Evolutionary conservation across 2,329 filamentous ascomycete genomes (phyloP).

Genomic region (Cladophialophora immunda): DNA sequence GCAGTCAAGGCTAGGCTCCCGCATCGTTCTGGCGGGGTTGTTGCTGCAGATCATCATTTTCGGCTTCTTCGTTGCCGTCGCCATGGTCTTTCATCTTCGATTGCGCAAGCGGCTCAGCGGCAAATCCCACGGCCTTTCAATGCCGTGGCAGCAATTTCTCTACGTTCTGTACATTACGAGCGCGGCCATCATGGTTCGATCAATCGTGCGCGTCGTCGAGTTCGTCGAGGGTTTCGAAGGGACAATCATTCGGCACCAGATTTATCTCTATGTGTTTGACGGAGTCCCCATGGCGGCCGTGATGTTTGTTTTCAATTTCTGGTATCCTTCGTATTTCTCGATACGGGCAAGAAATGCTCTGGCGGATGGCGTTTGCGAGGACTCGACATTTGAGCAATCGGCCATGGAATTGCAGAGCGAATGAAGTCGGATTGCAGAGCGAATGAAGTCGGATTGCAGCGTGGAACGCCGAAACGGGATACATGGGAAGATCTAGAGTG

Average conservation of each 20-base stretch:
- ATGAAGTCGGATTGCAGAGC: no score
- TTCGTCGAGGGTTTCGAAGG: slow-evolving; percentile 44
- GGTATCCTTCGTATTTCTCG: slow-evolving; percentile 22
- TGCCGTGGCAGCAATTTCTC: slow-evolving; percentile 50
- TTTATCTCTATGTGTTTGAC: slow-evolving; percentile 46
- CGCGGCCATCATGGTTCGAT: slow-evolving; percentile 44
- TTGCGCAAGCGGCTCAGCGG: slow-evolving; percentile 46
- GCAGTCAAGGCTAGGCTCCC: slow-evolving; percentile 22
- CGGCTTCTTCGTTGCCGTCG: slow-evolving; percentile 61
- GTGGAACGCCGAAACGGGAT: no score
- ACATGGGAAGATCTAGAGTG: no score
- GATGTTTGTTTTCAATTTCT: slow-evolving; percentile 10
- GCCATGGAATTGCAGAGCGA: not conserved
- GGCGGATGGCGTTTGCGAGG: not conserved
- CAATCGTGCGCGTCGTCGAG: slow-evolving; percentile 45
- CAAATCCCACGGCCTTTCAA: slow-evolving; percentile 42
- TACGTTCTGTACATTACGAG: slow-evolving; percentile 43
- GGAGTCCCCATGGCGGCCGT: slow-evolving; percentile 43
- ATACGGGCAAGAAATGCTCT: slow-evolving; percentile 8
- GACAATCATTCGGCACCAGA: slow-evolving; percentile 44
- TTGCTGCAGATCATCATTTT: slow-evolving; percentile 67
- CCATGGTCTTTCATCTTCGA: slow-evolving; percentile 59
- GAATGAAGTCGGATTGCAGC: no score
- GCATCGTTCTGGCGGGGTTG: slow-evolving; percentile 62
- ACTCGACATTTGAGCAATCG: slow-evolving; percentile 1